Evolutionary conservation across 371 early-diverging fungal genomes (phyloP), one percentile per base, ranked within the genome.

Genomic region (Mucor velutinosus): DNA sequence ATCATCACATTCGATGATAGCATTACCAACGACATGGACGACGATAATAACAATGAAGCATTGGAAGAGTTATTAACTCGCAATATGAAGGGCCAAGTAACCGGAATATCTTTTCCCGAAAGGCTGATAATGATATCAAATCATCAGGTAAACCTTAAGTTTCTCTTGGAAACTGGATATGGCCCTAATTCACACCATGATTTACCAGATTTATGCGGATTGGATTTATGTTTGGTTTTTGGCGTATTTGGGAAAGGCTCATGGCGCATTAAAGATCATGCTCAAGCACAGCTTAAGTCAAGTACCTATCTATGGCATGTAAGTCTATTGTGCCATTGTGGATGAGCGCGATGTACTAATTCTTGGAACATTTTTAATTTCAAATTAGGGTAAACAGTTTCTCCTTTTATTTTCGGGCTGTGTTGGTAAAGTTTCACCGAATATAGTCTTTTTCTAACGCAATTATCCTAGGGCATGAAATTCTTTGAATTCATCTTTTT

Each of bases 191-290:
- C 23, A 53, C 27, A 53, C 23, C 6, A 25, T 23, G 0, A 53
- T 27, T 19, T 57, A 33, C 30, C 58, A 86, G 89, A 92, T 92
- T 47, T 94, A 93, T 76, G 86, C 91, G 37, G 97, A 96, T 77
- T 96, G 95, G 95, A 91, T 94, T 74, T 95, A 93, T 76, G 79
- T 96, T 32, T 95, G 96, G 94, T 82, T 78, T 64, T 66, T 89
- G 21, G 75, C 92, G 4, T 90, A 92, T 73, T 76, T 86, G 55
- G 81, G 86, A 19, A 82, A 82, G 30, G 89, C 87, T 21, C 91
- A 93, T 66, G 94, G 93, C 12, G 80, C 81, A 57, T 65, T 97
- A 57, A 95, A 94, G 76, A 94, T 97, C 56, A 90, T 95, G 58
- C 81, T 95, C 21, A 95, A 95, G 69, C 84, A 89, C 55, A 84